Conservation (phyloP, 1,139 yeast genomes). For the Geotrichum fermentans region DNA sequence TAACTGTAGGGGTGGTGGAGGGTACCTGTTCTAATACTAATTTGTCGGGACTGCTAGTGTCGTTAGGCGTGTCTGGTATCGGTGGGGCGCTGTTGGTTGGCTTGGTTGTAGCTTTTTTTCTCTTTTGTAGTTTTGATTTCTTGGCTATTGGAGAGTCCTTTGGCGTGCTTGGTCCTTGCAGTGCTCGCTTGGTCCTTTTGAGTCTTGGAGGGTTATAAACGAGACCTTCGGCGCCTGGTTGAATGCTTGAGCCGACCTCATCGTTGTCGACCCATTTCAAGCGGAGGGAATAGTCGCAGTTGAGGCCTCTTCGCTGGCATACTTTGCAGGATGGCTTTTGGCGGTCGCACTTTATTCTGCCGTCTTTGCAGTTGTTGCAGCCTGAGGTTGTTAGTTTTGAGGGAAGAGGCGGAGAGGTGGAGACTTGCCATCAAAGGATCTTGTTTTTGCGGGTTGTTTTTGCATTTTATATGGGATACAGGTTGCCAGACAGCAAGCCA, state of each 20-base stretch:
- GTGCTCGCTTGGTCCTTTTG: conserved; percentile 9
- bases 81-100: no score
- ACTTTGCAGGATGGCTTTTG: conserved; percentile 16
- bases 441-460: conserved; percentile 3
- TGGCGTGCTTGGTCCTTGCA: background rate
- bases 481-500: background rate
- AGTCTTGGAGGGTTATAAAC: conserved; percentile 16
- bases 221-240: background rate
- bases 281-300: conserved; percentile 17
- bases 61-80: no score
- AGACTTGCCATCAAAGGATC: conserved; percentile 12
- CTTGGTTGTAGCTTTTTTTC: background rate
- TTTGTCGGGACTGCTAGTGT: no score
- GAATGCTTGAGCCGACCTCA: conserved; percentile 4
- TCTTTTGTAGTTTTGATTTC: background rate
- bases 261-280: conserved; percentile 20
- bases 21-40: no score
- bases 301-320: conserved; percentile 14
- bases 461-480: background rate
- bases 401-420: background rate
- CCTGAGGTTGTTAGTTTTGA: conserved; percentile 3
- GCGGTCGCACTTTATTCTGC: conserved; percentile 17
- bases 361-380: conserved; percentile 18
- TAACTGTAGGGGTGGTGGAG: no score
- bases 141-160: background rate